Evolutionary conservation across 192 early-diverging fungal species (phyloP).

Genomic region (Coemansia nantahalensis): DNA sequence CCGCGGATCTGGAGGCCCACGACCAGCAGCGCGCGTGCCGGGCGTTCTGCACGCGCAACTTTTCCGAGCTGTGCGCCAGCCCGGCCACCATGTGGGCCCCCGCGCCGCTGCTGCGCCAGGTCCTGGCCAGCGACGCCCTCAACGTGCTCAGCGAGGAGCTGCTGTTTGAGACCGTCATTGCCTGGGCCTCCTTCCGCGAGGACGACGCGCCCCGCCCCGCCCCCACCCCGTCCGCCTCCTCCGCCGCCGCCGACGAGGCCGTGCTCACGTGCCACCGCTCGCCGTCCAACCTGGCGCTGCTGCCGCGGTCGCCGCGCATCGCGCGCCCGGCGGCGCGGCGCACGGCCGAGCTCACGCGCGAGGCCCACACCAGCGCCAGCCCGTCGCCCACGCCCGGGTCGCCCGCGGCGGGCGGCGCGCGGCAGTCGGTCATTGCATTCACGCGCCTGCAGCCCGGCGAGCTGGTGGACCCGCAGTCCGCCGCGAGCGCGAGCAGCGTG

Average conservation of each 20-base stretch:
- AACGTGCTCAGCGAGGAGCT: slow-evolving; percentile 43
- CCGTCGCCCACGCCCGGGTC: slow-evolving; percentile 1
- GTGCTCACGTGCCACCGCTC: slow-evolving; percentile 45
- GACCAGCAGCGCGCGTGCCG: slow-evolving; percentile 28
- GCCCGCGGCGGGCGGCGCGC: slow-evolving; percentile 9
- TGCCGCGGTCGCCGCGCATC: no score
- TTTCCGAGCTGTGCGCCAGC: slow-evolving; percentile 28
- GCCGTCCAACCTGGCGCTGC: no score
- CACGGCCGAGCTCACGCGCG: slow-evolving; percentile 37
- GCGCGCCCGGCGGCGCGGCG: slow-evolving; percentile 9
- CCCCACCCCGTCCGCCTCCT: not conserved
- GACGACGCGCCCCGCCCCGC: slow-evolving; percentile 5
- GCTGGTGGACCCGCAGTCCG: slow-evolving; percentile 7
- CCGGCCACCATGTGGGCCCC: slow-evolving; percentile 44
- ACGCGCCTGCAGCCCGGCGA: slow-evolving; percentile 14
- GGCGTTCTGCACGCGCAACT: slow-evolving; percentile 36
- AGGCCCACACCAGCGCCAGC: slow-evolving; percentile 25
- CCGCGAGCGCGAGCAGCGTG: slow-evolving; percentile 3
- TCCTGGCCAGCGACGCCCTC: slow-evolving; percentile 37
- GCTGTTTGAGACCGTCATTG: slow-evolving; percentile 39
- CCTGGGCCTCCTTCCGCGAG: slow-evolving; percentile 42
- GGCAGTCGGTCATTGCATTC: slow-evolving; percentile 17
- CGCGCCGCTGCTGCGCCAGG: slow-evolving; percentile 31
- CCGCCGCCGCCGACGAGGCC: slow-evolving; percentile 31
- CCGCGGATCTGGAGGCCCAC: slow-evolving; percentile 26